A percentile compares a stretch with the other conserved stretches of the same genome.
Evolutionary conservation across 257 asterid species (phyloP).

Genomic region (Solanum chilense): DNA sequence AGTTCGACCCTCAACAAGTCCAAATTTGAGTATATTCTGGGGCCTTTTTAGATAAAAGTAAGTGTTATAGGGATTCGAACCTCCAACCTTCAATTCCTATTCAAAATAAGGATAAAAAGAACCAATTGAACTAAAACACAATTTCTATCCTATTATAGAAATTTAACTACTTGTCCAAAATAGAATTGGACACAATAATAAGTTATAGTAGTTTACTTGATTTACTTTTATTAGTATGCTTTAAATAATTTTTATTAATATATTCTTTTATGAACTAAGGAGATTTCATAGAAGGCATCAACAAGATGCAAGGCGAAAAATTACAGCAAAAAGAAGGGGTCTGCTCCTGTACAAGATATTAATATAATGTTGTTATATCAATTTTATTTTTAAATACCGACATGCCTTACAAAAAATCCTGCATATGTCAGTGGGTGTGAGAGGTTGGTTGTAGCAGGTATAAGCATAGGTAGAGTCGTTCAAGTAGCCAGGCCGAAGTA

Average conservation of each 20-base stretch:
- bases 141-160: neutral
- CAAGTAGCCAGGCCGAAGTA: neutral
- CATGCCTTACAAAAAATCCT: too few relatives aligned
- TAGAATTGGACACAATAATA: neutral
- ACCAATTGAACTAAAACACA: too few relatives aligned
- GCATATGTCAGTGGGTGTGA: neutral
- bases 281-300: too few relatives aligned
- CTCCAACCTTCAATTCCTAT: neutral
- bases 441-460: neutral
- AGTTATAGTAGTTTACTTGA: neutral
- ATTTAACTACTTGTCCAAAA: too few relatives aligned
- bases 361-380: too few relatives aligned
- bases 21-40: neutral
- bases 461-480: neutral
- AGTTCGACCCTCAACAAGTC: neutral
- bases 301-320: too few relatives aligned
- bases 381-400: too few relatives aligned
- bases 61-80: neutral
- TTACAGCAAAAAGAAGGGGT: too few relatives aligned
- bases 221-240: neutral
- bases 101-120: too few relatives aligned
- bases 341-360: too few relatives aligned
- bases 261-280: too few relatives aligned
- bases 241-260: too few relatives aligned
- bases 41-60: neutral